phyloP scores from a whole-genome alignment of 1,284 basidiomycete species.

The Termitomyces sp. region DNA sequence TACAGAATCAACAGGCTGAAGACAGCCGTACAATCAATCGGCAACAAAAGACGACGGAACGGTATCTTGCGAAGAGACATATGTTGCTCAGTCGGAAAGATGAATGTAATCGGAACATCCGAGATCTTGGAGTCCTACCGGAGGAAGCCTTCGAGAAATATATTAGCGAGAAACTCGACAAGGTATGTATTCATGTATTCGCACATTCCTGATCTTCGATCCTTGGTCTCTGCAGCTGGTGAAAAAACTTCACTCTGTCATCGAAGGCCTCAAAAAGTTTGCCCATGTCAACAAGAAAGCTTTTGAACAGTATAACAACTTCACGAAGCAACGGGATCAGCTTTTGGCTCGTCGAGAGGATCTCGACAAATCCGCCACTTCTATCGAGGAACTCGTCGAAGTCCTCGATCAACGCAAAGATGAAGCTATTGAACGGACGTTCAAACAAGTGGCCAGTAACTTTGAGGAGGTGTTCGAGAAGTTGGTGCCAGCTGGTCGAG shows the following conservation, averaged over 20 bases:
- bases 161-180: constrained; percentile 75
- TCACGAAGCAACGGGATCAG: constrained; percentile 95
- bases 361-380: constrained; percentile 82
- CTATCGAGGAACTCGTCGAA: constrained; percentile 93
- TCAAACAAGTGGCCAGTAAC: constrained; percentile 95
- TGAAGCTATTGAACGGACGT: constrained; percentile 96
- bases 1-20: constrained; percentile 80
- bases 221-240: constrained; percentile 55
- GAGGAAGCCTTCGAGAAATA: constrained; percentile 98
- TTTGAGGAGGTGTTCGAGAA: constrained; percentile 97
- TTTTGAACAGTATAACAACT: constrained; percentile 97
- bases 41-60: constrained; percentile 92
- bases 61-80: constrained; percentile 89
- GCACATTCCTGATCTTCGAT: not conserved
- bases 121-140: constrained; percentile 93
- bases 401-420: constrained; percentile 96
- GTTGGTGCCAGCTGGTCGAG: constrained; percentile 92
- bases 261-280: constrained; percentile 93
- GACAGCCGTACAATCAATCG: constrained; percentile 81
- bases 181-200: constrained; percentile 43
- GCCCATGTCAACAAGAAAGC: constrained; percentile 99
- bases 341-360: constrained; percentile 84
- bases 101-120: constrained; percentile 90
- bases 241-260: constrained; percentile 85
- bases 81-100: constrained; percentile 83